These are phyloP conservation scores for Neurospora hispaniola DNA, from an alignment of 495 filamentous ascomycete genomes.

Conservation along the genomic window DNA sequence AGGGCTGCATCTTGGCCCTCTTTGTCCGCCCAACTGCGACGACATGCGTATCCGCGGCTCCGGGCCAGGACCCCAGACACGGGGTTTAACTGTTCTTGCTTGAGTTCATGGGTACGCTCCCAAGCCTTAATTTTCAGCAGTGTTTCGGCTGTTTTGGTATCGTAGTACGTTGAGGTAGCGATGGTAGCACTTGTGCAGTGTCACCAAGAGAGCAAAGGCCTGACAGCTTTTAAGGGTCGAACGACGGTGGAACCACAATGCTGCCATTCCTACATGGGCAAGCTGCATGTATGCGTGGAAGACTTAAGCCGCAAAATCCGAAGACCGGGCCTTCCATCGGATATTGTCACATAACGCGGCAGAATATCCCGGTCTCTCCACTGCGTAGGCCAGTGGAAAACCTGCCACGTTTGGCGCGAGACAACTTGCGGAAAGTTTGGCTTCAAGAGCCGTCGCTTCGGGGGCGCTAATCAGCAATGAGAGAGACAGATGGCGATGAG, in stretches of 20 bases:
- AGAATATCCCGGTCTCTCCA: neutral
- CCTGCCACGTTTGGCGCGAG: neutral
- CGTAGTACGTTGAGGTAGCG: neutral
- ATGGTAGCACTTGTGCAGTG: neutral
- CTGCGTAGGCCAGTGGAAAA: neutral
- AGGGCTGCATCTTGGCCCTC: slow-evolving; percentile 4
- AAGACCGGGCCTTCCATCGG: neutral
- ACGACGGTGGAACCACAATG: neutral
- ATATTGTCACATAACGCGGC: neutral
- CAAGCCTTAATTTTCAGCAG: neutral
- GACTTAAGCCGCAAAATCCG: neutral
- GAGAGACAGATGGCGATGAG: neutral
- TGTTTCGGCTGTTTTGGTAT: neutral
- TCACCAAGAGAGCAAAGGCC: neutral
- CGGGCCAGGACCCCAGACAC: neutral
- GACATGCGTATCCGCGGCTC: neutral
- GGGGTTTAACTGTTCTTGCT: neutral
- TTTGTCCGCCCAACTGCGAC: neutral
- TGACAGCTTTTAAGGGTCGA: neutral
- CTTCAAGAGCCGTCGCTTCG: neutral
- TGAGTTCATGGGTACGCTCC: neutral
- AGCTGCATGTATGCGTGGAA: neutral
- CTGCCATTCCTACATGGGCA: neutral
- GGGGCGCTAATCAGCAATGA: neutral
- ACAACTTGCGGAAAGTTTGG: neutral